phyloP scores from a whole-genome alignment of 148 eudicot genomes.

The Oxyria digyna region DNA sequence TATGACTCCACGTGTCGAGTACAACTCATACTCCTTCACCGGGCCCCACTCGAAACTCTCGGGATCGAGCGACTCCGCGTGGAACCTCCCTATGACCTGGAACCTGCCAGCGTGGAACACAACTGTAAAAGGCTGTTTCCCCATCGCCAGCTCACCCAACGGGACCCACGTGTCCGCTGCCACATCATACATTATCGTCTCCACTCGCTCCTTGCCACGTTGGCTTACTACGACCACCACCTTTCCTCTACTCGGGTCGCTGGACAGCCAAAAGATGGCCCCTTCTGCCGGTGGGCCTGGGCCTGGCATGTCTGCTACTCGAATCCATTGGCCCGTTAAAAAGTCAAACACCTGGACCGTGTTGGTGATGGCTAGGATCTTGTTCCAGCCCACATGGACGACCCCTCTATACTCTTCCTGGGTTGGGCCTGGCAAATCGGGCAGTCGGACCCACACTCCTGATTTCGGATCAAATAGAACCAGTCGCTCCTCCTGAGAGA shows the following conservation, averaged over 20 bases:
- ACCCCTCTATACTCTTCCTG: constrained; percentile 53
- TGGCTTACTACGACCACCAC: constrained; percentile 68
- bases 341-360: constrained; percentile 41
- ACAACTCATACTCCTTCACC: constrained; percentile 8
- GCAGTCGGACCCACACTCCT: constrained; percentile 36
- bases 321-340: constrained; percentile 41
- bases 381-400: constrained; percentile 34
- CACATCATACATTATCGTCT: constrained; percentile 55
- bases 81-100: constrained; percentile 74
- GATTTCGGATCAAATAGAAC: constrained; percentile 27
- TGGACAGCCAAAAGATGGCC: constrained; percentile 47
- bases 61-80: constrained; percentile 27
- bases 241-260: constrained; percentile 29
- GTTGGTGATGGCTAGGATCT: constrained; percentile 37
- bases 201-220: constrained; percentile 24
- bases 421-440: constrained; percentile 27
- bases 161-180: constrained; percentile 34
- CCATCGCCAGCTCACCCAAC: constrained; percentile 45
- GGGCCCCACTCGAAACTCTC: constrained; percentile 46
- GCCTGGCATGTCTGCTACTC: constrained; percentile 61
- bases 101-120: constrained; percentile 43
- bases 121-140: constrained; percentile 51
- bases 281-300: constrained; percentile 21
- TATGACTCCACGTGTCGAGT: constrained; percentile 10
- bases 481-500: constrained; percentile 36